phyloP scores from a whole-genome alignment of 805 yeast genomes.

The Blastobotrys mokoenaii region DNA sequence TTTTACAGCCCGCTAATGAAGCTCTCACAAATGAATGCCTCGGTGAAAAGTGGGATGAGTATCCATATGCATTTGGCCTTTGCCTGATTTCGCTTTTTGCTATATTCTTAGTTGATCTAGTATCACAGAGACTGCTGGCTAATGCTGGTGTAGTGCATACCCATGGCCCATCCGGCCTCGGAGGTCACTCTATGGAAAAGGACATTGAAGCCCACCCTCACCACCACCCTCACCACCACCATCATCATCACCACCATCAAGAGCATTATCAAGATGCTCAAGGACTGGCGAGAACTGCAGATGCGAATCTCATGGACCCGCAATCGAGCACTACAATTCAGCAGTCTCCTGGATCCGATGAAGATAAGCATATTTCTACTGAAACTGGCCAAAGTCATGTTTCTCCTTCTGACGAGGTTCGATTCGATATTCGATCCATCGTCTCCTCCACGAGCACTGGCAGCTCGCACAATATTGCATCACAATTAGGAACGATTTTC shows the following conservation, averaged over 20 bases:
- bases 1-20: constrained; percentile 36
- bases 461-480: neutral
- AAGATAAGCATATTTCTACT: neutral
- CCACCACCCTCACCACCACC: neutral
- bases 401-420: neutral
- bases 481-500: constrained; percentile 38
- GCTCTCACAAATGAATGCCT: constrained; percentile 16
- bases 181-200: neutral
- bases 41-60: constrained; percentile 34
- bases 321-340: neutral
- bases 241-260: neutral
- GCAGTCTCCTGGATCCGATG: neutral
- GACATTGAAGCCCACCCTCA: neutral
- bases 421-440: neutral
- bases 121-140: constrained; percentile 12
- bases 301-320: too few species aligned
- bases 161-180: constrained; percentile 18
- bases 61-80: constrained; percentile 52
- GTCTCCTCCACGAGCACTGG: neutral
- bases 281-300: too few species aligned
- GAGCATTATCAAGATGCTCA: neutral
- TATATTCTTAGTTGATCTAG: constrained; percentile 18
- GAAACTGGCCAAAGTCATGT: neutral
- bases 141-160: constrained; percentile 13
- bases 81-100: constrained; percentile 39